These are phyloP conservation scores for Diaporthe vaccinii DNA, from an alignment of 2,329 filamentous ascomycete species.

Conservation along the genomic window DNA sequence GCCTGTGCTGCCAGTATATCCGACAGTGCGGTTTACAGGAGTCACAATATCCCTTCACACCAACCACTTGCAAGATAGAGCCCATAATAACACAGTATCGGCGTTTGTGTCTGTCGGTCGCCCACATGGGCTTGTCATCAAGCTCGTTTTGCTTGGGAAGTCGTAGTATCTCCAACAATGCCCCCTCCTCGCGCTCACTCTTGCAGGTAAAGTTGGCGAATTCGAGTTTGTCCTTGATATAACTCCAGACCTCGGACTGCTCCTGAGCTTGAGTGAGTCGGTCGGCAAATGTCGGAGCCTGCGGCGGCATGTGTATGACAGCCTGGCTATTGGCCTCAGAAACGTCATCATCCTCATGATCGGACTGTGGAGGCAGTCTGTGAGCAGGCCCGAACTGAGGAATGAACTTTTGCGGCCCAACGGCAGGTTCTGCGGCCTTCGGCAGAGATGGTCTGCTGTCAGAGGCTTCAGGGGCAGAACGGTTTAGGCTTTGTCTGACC, in stretches of 20 bases:
- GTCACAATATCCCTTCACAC: not conserved
- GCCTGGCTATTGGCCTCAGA: not conserved
- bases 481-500: not conserved
- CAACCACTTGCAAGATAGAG: not conserved
- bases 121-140: not conserved
- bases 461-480: not conserved
- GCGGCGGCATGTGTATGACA: no score
- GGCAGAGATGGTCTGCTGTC: not conserved
- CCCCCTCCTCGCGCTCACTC: not conserved
- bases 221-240: not conserved
- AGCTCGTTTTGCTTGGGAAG: not conserved
- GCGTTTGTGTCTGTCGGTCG: not conserved
- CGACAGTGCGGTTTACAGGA: not conserved
- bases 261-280: not conserved
- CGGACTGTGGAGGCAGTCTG: not conserved
- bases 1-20: not conserved
- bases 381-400: constrained; percentile 8
- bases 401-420: not conserved
- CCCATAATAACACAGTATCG: not conserved
- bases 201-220: not conserved
- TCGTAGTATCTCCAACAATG: not conserved
- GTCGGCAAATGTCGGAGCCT: not conserved
- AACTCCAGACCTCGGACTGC: not conserved
- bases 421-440: not conserved
- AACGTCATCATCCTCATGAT: not conserved